Evolutionary conservation across 495 filamentous ascomycete species (phyloP), one percentile per base, ranked within the genome.

Genomic region (Xylaria acuta): DNA sequence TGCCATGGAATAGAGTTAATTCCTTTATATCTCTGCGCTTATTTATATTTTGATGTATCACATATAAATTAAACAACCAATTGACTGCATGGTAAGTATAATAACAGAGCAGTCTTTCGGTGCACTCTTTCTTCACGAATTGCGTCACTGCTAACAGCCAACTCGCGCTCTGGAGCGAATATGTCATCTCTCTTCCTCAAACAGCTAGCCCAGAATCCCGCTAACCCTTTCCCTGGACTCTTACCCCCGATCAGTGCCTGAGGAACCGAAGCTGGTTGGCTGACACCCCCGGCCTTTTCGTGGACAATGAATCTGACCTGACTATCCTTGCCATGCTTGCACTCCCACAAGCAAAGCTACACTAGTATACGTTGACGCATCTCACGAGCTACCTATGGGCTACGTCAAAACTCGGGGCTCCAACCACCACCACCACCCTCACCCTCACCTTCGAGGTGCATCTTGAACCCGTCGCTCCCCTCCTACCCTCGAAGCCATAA

Each of bases 331-430:
- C 20, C 38, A 64, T 64, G 25, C 62, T 14, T 64, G 62, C 62
- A 25, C 27, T 62, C 36, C 22, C 38, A 20, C 38, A n/a, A 64
- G 40, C 62, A 4, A n/a, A 64, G 41, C 63, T 65, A 12, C 63
- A 18, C 41, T 65, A 25, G 1, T 5, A 38, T n/a, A 45, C 41
- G 38, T 65, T 41, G 38, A 20, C 41, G 38, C 38, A 41, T 43
- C 27, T 67, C 41, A 49, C 22, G 36, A 56, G 18, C 65, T 67
- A n/a, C n/a, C n/a, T n/a, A n/a, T 38, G 7, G 36, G 36, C n/a
- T 38, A 51, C 65, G 47, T 56, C 34, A 67, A 67, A 67, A 47
- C 62, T 38, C 64, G 30, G 64, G 56, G n/a, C 65, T n/a, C 9
- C 64, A 66, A 67, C 49, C 30, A 67, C 43, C n/a, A 36, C 43